phyloP scores from a whole-genome alignment of 1,284 basidiomycete genomes.

The Puccinia triticina region DNA sequence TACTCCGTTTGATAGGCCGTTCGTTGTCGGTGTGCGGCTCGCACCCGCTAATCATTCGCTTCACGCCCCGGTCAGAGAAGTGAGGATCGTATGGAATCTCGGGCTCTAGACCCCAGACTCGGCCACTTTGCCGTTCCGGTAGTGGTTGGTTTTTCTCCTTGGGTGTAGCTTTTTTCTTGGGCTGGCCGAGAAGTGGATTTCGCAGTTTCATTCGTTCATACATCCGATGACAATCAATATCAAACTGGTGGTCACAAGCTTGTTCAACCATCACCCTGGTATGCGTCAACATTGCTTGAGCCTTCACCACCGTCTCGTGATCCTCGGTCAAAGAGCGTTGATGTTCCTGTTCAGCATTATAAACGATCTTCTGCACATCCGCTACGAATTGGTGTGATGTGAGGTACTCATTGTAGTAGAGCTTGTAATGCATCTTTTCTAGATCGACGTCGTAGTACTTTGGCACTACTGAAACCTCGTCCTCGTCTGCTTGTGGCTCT shows the following conservation, averaged over 20 bases:
- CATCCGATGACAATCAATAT: slow-evolving; percentile 84
- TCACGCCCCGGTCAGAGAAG: slow-evolving; percentile 42
- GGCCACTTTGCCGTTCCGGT: slow-evolving; percentile 70
- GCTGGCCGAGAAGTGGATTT: slow-evolving; percentile 67
- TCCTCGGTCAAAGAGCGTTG: slow-evolving; percentile 44
- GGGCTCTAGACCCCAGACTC: slow-evolving; percentile 68
- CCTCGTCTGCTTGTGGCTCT: slow-evolving; percentile 19
- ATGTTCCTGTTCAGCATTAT: slow-evolving; percentile 74
- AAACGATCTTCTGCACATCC: slow-evolving; percentile 84
- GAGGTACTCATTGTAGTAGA: slow-evolving; percentile 84
- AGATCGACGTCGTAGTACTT: slow-evolving; percentile 78
- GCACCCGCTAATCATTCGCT: slow-evolving; percentile 36
- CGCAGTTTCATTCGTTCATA: slow-evolving; percentile 75
- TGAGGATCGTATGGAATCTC: slow-evolving; percentile 62
- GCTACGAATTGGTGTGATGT: slow-evolving; percentile 84
- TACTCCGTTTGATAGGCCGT: slow-evolving; percentile 39
- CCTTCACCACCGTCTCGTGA: slow-evolving; percentile 64
- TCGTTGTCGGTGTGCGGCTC: neutral
- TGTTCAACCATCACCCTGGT: slow-evolving; percentile 79
- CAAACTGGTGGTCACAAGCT: slow-evolving; percentile 82
- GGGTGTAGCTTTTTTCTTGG: slow-evolving; percentile 62
- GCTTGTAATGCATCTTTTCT: slow-evolving; percentile 82
- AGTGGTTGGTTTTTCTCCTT: slow-evolving; percentile 63
- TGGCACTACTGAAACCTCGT: neutral
- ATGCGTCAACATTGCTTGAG: slow-evolving; percentile 86